Evolutionary conservation across 139 green algal species (phyloP).

Genomic region (Pleodorina starrii): DNA sequence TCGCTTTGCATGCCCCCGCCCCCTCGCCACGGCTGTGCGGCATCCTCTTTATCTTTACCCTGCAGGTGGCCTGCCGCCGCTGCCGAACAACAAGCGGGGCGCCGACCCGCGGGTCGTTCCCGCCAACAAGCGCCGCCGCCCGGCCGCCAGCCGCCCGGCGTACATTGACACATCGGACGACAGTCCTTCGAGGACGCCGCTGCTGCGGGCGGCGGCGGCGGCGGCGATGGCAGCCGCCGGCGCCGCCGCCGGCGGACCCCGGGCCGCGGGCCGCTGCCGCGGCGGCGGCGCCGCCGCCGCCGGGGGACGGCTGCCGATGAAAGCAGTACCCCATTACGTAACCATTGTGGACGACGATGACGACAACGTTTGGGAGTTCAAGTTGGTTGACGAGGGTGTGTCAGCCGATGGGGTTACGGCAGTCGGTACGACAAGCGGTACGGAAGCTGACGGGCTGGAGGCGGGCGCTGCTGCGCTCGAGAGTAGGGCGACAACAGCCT

Average conservation of each 20-base stretch:
- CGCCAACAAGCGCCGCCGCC: not conserved
- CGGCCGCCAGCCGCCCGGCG: conserved; percentile 1
- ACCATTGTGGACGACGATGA: not conserved
- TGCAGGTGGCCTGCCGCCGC: conserved; percentile 12
- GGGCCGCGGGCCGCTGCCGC: not conserved
- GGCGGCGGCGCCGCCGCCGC: not conserved
- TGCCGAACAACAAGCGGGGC: not conserved
- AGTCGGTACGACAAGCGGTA: too few relatives aligned
- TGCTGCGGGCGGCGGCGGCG: not conserved
- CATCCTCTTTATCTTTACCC: too few relatives aligned
- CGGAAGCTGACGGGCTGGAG: too few relatives aligned
- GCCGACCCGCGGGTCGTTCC: not conserved
- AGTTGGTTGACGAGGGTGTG: not conserved
- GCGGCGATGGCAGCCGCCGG: not conserved
- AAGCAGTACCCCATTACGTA: not conserved
- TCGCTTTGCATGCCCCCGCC: too few relatives aligned
- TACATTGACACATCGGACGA: conserved; percentile 25
- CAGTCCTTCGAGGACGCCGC: not conserved
- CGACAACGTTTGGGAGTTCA: conserved; percentile 39
- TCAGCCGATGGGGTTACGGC: too few relatives aligned
- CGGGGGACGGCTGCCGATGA: not conserved
- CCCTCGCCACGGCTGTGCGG: too few relatives aligned
- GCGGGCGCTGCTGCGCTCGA: too few relatives aligned
- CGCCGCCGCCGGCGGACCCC: not conserved
- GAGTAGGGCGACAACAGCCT: too few relatives aligned